Evolutionary conservation across 2,329 filamentous ascomycete genomes (phyloP), one percentile per base, ranked within the genome.

Genomic region (Parastagonospora nodorum): DNA sequence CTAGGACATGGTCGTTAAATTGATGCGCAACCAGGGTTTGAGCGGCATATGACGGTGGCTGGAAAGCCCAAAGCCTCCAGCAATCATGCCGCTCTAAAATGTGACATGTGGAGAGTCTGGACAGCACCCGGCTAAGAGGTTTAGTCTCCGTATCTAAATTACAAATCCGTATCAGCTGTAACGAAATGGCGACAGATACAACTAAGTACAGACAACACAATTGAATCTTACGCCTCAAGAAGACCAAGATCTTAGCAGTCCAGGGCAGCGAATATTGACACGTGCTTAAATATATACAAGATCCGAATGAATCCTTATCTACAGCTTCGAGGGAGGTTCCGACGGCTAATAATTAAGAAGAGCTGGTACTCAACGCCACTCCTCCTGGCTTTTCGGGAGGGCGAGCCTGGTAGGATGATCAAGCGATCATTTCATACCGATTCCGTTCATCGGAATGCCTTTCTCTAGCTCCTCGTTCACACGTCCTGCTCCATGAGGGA

Each of bases 381-480:
- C 19, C 19, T 24, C 19, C 19, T 24, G 19, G 19, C 19, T 24
- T 5, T 24, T 24, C 19, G 5, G 19, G 3, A 24, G 5, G 19
- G 19, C 5, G 5, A 24, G 19, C 19, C 5, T 24, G 3, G 19
- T 24, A 24, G 19, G 19, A 24, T 5, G 19, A 24, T 24, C 19
- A 24, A 24, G 19, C n/a, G 28, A 39, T 43, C 60, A 68, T 40
- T 57, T 68, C 11, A 40, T 38, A 15, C 42, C 51, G 39, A 66
- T 40, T 39, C 54, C 41, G 42, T 66, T 56, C 50, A 68, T 45
- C 15, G 58, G 55, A 8, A 65, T 39, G 4, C 53, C 51, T 29
- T 69, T 62, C 15, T 58, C 56, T 14, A 45, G 41, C 29, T 61
- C 61, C 10, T 59, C 58, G 30, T 61, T 55, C 8, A 45, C 41